phyloP scores from a whole-genome alignment of 1,284 basidiomycete genomes.

The Jaminaea rosea region DNA sequence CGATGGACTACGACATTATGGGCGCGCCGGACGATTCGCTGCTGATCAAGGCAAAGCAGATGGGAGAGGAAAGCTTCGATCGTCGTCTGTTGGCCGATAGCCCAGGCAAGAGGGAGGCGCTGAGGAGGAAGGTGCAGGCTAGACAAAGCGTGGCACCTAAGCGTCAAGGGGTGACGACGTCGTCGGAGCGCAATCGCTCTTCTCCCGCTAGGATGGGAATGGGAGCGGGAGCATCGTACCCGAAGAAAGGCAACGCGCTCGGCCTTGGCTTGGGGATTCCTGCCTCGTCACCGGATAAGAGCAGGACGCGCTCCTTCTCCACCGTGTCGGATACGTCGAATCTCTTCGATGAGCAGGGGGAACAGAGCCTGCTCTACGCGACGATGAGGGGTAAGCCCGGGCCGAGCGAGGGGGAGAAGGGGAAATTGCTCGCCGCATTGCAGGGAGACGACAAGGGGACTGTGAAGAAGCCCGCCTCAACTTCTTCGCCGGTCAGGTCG shows the following conservation, averaged over 20 bases:
- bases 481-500: too few species aligned
- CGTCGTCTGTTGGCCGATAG: neutral
- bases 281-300: too few species aligned
- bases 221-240: too few species aligned
- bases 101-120: neutral
- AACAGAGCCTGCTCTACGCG: neutral
- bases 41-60: neutral
- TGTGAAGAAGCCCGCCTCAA: too few species aligned
- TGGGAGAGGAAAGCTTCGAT: neutral
- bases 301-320: neutral
- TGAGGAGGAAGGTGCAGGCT: too few species aligned
- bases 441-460: neutral
- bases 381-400: neutral
- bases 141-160: too few species aligned
- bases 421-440: neutral
- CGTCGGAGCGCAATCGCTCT: too few species aligned
- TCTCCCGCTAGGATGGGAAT: too few species aligned
- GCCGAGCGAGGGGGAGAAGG: neutral
- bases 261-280: too few species aligned
- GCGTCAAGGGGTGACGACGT: too few species aligned
- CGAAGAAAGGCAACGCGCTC: too few species aligned
- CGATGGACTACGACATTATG: neutral
- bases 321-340: neutral
- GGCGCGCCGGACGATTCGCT: neutral
- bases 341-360: neutral